Evolutionary conservation across 805 yeast genomes (phyloP).

Genomic region (Phaffomyces opuntiae): DNA sequence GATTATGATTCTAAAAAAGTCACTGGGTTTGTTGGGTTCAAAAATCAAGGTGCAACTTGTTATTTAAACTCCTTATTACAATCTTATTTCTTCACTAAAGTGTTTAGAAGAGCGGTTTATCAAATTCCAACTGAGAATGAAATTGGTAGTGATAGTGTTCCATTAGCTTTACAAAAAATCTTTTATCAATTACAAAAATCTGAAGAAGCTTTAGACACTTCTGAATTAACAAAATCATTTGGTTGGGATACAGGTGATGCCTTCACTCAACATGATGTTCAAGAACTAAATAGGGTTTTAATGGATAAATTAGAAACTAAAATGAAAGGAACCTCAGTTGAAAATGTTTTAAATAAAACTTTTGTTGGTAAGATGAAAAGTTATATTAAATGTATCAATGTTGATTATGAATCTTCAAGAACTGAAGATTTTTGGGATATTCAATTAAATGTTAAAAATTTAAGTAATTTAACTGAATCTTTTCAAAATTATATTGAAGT

Average conservation of each 20-base stretch:
- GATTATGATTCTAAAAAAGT: slow-evolving; percentile 81
- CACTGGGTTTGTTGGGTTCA: slow-evolving; percentile 89
- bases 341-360: slow-evolving; percentile 65
- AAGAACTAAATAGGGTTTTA: slow-evolving; percentile 87
- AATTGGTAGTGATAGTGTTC: slow-evolving; percentile 50
- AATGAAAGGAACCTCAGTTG: slow-evolving; percentile 84
- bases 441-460: slow-evolving; percentile 85
- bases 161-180: slow-evolving; percentile 79
- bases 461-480: slow-evolving; percentile 63
- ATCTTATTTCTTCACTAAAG: slow-evolving; percentile 79
- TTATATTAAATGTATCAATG: slow-evolving; percentile 85
- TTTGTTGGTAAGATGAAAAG: slow-evolving; percentile 98
- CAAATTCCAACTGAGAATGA: slow-evolving; percentile 76
- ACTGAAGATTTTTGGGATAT: slow-evolving; percentile 98
- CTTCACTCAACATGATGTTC: slow-evolving; percentile 96
- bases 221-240: slow-evolving; percentile 82
- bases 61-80: slow-evolving; percentile 89
- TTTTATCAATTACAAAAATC: slow-evolving; percentile 77
- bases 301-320: slow-evolving; percentile 90
- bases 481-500: slow-evolving; percentile 83
- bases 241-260: slow-evolving; percentile 98
- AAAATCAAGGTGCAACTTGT: slow-evolving; percentile 98
- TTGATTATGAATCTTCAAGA: slow-evolving; percentile 86
- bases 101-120: slow-evolving; percentile 79
- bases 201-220: slow-evolving; percentile 70